phyloP scores from a whole-genome alignment of 805 yeast species.

The Candida argentea region DNA sequence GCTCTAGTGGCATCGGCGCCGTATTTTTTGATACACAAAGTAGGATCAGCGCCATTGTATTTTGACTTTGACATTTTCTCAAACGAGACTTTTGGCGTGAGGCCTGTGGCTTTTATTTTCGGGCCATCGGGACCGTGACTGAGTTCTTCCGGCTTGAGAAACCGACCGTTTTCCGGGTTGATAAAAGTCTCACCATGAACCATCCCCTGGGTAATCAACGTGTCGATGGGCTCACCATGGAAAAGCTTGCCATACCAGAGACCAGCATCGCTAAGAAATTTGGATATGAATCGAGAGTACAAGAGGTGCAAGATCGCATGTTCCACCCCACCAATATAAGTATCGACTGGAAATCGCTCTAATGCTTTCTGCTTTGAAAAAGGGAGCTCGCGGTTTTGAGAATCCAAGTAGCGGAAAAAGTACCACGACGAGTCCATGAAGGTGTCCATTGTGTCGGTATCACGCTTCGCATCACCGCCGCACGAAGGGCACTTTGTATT shows the following conservation, averaged over 20 bases:
- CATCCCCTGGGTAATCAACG: constrained; percentile 92
- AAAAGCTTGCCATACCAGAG: constrained; percentile 52
- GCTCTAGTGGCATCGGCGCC: constrained; percentile 96
- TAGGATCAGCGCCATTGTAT: constrained; percentile 89
- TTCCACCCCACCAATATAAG: constrained; percentile 91
- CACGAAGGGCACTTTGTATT: constrained; percentile 77
- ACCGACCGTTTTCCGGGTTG: constrained; percentile 64
- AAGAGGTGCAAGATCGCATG: constrained; percentile 90
- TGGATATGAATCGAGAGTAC: constrained; percentile 78
- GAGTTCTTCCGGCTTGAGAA: constrained; percentile 71
- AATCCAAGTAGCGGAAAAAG: constrained; percentile 73
- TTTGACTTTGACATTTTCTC: constrained; percentile 98
- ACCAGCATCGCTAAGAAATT: constrained; percentile 60
- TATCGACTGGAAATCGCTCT: constrained; percentile 67
- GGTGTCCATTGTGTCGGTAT: constrained; percentile 98
- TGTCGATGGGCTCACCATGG: constrained; percentile 72
- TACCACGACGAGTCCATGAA: constrained; percentile 99
- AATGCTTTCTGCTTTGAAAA: constrained; percentile 44
- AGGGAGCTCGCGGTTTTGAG: constrained; percentile 46
- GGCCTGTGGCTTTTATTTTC: constrained; percentile 38
- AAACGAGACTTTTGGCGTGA: constrained; percentile 43
- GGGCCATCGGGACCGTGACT: constrained; percentile 36
- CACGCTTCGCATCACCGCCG: constrained; percentile 63
- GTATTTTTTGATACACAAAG: constrained; percentile 55
- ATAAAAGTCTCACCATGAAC: constrained; percentile 83